These are phyloP conservation scores for Mycena vitilis DNA, from an alignment of 768 basidiomycete species.

Conservation along the genomic window DNA sequence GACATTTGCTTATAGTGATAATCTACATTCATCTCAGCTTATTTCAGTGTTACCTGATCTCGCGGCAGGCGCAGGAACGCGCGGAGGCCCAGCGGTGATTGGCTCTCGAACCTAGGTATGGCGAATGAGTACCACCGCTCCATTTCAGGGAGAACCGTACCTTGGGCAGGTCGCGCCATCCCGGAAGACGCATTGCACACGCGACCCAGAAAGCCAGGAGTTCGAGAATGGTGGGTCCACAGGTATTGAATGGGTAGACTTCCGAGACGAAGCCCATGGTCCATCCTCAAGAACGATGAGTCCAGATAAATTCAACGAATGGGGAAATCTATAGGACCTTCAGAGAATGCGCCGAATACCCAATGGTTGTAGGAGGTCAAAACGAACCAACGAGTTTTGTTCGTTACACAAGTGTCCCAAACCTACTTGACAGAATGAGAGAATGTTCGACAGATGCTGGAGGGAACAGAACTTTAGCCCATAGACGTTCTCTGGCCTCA, in stretches of 20 bases:
- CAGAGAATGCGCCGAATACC: constrained; percentile 26
- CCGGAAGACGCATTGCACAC: constrained; percentile 26
- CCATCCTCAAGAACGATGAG: constrained; percentile 11
- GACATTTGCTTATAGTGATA: no score
- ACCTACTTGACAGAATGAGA: not conserved
- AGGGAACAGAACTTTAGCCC: constrained; percentile 7
- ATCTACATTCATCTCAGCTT: no score
- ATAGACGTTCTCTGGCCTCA: constrained; percentile 10
- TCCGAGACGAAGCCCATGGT: constrained; percentile 24
- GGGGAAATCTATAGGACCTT: not conserved
- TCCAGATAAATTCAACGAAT: not conserved
- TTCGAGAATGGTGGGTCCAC: constrained; percentile 13
- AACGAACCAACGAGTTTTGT: constrained; percentile 23
- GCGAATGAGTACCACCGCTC: no score
- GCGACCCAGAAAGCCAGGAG: constrained; percentile 22
- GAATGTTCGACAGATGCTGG: not conserved
- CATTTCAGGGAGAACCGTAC: not conserved
- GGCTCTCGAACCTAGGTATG: no score
- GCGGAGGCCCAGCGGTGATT: no score
- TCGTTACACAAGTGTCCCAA: constrained; percentile 19
- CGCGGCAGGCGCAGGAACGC: no score
- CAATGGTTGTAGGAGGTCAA: constrained; percentile 24
- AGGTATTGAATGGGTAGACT: constrained; percentile 14
- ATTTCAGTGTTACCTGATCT: no score
- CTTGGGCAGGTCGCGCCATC: not conserved